These are phyloP conservation scores for Anthostomella pinea DNA, from an alignment of 2,329 filamentous ascomycete species.

Conservation along the genomic window DNA sequence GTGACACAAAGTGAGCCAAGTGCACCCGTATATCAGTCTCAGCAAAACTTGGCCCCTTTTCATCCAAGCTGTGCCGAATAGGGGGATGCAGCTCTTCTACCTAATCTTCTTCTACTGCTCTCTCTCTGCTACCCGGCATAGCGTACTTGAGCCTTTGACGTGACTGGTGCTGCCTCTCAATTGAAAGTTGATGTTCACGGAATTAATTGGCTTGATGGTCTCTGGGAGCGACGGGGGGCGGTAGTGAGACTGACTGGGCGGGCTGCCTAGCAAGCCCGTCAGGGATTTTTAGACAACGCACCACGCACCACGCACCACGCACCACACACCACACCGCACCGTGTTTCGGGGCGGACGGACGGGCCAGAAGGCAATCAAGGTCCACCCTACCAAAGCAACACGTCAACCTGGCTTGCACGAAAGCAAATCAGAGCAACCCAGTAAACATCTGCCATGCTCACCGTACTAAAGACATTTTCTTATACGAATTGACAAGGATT, in stretches of 20 bases:
- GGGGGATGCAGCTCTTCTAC: too few species aligned
- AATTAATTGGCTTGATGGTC: conserved; percentile 7
- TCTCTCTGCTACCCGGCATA: conserved; percentile 3
- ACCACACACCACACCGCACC: too few species aligned
- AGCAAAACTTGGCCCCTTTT: conserved; percentile 5
- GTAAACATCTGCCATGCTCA: too few species aligned
- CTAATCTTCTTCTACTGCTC: too few species aligned
- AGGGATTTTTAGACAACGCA: conserved; percentile 21
- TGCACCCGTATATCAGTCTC: conserved; percentile 23
- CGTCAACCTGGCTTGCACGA: conserved; percentile 18
- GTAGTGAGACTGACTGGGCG: conserved; percentile 20
- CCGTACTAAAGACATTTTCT: conserved; percentile 6
- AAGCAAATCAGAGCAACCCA: conserved; percentile 13
- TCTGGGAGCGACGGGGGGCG: conserved; percentile 16
- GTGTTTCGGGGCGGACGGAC: too few species aligned
- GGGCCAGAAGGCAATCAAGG: too few species aligned
- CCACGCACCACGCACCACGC: too few species aligned
- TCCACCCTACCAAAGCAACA: conserved; percentile 16
- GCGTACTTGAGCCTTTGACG: conserved; percentile 1
- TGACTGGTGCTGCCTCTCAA: conserved; percentile 13
- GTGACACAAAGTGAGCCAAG: conserved; percentile 8
- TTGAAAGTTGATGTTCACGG: conserved; percentile 10
- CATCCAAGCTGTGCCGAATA: conserved; percentile 12
- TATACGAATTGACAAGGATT: too few species aligned
- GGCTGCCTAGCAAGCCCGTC: conserved; percentile 20